phyloP scores from a whole-genome alignment of 2,329 filamentous ascomycete species.

The Chaetomiaceae sp. region DNA sequence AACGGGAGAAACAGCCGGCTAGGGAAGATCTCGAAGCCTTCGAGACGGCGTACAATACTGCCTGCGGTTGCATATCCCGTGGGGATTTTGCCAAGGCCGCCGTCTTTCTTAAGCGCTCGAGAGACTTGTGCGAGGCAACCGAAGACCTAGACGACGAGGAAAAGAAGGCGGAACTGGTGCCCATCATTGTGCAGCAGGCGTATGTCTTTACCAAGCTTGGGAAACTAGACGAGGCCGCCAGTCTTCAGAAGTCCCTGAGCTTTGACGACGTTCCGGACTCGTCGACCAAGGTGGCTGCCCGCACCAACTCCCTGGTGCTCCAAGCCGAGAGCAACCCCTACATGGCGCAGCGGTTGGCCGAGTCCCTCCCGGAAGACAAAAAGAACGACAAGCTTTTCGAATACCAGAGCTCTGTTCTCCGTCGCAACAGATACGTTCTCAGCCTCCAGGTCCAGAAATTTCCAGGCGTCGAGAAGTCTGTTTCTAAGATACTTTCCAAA shows the following conservation, averaged over 20 bases:
- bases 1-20: constrained; percentile 51
- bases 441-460: constrained; percentile 66
- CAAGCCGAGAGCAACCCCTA: constrained; percentile 59
- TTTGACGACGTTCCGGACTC: constrained; percentile 59
- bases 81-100: constrained; percentile 62
- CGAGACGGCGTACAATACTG: constrained; percentile 77
- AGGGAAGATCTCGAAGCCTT: constrained; percentile 68
- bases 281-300: constrained; percentile 61
- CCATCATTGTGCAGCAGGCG: constrained; percentile 71
- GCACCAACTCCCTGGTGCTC: constrained; percentile 56
- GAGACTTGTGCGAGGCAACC: constrained; percentile 65
- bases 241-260: constrained; percentile 59
- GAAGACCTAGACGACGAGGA: constrained; percentile 72
- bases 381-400: constrained; percentile 62
- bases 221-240: constrained; percentile 60
- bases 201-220: constrained; percentile 67
- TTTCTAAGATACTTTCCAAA: constrained; percentile 38
- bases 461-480: constrained; percentile 52
- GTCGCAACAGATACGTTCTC: constrained; percentile 60
- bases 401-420: constrained; percentile 61
- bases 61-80: constrained; percentile 66
- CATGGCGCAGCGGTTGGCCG: constrained; percentile 58
- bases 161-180: constrained; percentile 67
- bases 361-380: constrained; percentile 48
- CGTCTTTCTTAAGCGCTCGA: constrained; percentile 64